phyloP scores from a whole-genome alignment of 2,329 filamentous ascomycete genomes.

The Pestalotiopsis sp. region DNA sequence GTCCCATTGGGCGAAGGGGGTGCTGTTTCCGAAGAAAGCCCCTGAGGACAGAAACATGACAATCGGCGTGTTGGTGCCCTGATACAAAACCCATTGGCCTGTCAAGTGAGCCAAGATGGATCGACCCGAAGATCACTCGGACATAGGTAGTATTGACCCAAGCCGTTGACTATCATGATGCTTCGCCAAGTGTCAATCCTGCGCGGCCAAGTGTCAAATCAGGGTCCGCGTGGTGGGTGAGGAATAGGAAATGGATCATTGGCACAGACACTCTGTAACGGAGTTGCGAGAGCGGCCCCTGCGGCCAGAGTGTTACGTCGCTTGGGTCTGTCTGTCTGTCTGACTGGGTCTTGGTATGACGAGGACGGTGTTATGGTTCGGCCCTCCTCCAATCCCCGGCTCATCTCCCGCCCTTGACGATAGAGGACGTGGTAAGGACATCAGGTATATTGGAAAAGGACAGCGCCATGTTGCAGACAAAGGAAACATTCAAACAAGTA shows the following conservation, averaged over 20 bases:
- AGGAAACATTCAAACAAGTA: background rate
- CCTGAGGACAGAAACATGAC: background rate
- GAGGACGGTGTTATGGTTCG: background rate
- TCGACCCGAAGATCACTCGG: background rate
- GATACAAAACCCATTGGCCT: background rate
- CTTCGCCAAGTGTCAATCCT: background rate
- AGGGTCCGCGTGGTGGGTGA: background rate
- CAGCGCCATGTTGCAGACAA: background rate
- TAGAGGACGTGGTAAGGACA: background rate
- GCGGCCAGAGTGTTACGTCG: background rate
- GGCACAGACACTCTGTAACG: background rate
- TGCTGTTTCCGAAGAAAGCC: background rate
- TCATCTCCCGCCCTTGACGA: slow-evolving; percentile 6
- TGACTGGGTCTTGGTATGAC: background rate
- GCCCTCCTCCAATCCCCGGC: slow-evolving; percentile 3
- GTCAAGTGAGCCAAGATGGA: background rate
- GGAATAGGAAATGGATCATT: background rate
- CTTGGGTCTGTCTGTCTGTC: background rate
- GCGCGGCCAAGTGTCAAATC: background rate
- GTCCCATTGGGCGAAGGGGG: background rate
- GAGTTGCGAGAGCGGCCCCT: background rate
- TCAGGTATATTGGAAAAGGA: background rate
- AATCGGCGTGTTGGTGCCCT: background rate
- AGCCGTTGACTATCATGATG: background rate
- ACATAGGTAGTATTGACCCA: background rate